A percentile compares a stretch with the other conserved stretches of the same genome.
phyloP scores from a whole-genome alignment of 2,329 filamentous ascomycete genomes.

The Xylariaceae sp. region DNA sequence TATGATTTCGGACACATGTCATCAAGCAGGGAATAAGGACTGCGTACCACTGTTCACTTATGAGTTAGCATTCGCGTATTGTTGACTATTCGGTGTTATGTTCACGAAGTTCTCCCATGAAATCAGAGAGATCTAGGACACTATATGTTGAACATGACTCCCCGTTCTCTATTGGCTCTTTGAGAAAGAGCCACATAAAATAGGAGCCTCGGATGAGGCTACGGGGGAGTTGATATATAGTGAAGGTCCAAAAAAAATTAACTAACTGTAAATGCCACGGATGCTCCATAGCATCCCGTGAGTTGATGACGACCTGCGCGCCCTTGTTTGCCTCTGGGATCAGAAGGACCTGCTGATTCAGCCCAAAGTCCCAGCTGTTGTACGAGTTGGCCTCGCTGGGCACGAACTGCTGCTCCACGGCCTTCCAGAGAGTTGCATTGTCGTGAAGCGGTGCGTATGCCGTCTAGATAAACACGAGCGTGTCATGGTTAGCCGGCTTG shows the following conservation, averaged over 20 bases:
- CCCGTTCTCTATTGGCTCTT: too few species aligned
- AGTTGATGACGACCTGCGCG: constrained; percentile 47
- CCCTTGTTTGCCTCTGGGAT: constrained; percentile 40
- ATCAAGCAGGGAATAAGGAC: too few species aligned
- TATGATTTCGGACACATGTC: neutral
- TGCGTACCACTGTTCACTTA: constrained; percentile 30
- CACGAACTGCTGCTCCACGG: constrained; percentile 39
- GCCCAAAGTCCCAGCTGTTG: constrained; percentile 44
- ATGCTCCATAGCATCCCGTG: constrained; percentile 47
- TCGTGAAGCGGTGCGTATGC: constrained; percentile 40
- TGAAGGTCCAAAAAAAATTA: neutral
- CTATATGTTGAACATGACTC: too few species aligned
- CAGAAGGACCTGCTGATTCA: constrained; percentile 46
- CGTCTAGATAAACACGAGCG: constrained; percentile 34
- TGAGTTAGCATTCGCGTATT: constrained; percentile 1
- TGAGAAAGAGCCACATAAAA: neutral
- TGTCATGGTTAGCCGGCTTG: neutral
- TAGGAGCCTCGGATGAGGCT: too few species aligned
- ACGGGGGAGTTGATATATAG: too few species aligned
- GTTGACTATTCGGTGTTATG: neutral
- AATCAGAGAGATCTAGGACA: too few species aligned
- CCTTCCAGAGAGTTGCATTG: constrained; percentile 45
- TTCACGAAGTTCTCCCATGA: too few species aligned
- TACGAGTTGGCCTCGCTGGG: constrained; percentile 39
- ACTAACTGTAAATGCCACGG: constrained; percentile 48